These are phyloP conservation scores for Cordyceps cicadae DNA, from an alignment of 2,329 filamentous ascomycete genomes.

Conservation along the genomic window DNA sequence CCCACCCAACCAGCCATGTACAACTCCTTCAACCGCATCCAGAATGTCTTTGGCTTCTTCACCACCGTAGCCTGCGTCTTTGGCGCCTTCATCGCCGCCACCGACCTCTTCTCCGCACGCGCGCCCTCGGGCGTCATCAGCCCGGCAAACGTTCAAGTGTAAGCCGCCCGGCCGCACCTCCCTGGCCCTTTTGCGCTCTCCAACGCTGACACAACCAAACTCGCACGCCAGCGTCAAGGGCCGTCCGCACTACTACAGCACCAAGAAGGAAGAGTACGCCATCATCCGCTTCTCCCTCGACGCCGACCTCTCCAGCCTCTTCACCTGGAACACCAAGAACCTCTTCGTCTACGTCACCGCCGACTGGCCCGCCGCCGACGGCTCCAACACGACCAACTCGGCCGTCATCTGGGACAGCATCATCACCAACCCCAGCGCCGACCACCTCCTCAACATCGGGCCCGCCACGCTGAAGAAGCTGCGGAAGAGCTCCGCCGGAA, in stretches of 20 bases:
- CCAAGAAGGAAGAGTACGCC: conserved; percentile 91
- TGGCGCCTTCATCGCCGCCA: conserved; percentile 70
- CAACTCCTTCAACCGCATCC: conserved; percentile 72
- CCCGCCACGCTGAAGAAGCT: conserved; percentile 56
- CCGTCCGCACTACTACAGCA: conserved; percentile 89
- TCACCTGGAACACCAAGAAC: conserved; percentile 99
- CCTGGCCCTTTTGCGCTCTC: not conserved
- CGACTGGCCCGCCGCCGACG: conserved; percentile 46
- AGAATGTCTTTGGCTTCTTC: conserved; percentile 97
- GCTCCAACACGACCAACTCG: conserved; percentile 46
- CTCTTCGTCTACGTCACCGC: conserved; percentile 94
- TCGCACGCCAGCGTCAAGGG: conserved; percentile 65
- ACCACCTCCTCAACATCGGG: conserved; percentile 53
- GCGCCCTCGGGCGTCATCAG: conserved; percentile 55
- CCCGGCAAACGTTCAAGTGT: conserved; percentile 79
- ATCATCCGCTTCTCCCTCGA: conserved; percentile 89
- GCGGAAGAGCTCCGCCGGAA: conserved; percentile 49
- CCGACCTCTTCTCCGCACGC: conserved; percentile 64
- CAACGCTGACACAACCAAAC: not conserved
- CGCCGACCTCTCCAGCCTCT: conserved; percentile 82
- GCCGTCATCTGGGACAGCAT: conserved; percentile 95
- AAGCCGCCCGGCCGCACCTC: conserved; percentile 23
- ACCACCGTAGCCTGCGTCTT: conserved; percentile 84
- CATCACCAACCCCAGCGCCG: conserved; percentile 65
- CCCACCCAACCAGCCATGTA: conserved; percentile 61